phyloP scores from a whole-genome alignment of 73 alveolate genomes.

The Halteria grandinella region DNA sequence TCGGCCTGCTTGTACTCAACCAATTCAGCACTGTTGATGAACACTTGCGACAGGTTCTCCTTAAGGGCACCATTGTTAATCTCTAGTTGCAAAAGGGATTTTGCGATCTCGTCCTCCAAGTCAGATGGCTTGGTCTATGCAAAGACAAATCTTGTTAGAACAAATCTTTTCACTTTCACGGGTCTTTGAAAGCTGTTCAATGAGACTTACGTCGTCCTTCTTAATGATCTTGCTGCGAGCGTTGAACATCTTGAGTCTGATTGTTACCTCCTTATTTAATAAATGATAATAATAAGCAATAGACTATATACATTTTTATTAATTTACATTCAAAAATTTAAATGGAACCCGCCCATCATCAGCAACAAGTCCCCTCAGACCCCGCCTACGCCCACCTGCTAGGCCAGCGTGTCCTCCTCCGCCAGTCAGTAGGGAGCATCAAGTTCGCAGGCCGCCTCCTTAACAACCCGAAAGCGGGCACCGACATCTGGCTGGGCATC shows the following conservation, averaged over 20 bases:
- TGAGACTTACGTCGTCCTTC: constrained; percentile 58
- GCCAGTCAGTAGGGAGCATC: constrained; percentile 68
- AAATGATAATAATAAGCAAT: constrained; percentile 47
- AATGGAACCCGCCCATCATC: neutral
- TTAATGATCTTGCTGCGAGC: constrained; percentile 69
- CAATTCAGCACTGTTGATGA: constrained; percentile 65
- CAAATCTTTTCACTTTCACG: no score
- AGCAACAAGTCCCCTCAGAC: no score
- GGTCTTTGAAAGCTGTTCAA: neutral
- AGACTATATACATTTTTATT: no score
- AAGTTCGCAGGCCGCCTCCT: constrained; percentile 76
- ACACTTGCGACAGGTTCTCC: constrained; percentile 57
- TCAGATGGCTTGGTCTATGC: constrained; percentile 65
- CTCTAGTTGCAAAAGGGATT: constrained; percentile 62
- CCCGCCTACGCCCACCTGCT: neutral
- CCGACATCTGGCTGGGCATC: constrained; percentile 94
- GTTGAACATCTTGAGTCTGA: constrained; percentile 66
- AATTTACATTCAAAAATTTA: no score
- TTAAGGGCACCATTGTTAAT: constrained; percentile 61
- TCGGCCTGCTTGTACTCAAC: constrained; percentile 48
- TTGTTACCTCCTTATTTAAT: constrained; percentile 40
- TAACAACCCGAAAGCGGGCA: constrained; percentile 78
- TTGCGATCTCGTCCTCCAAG: constrained; percentile 70
- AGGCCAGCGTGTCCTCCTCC: constrained; percentile 62
- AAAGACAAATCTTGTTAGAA: neutral